Evolutionary conservation across 176 grass and related monocot species (phyloP).

Genomic region (Juncus inflexus): DNA sequence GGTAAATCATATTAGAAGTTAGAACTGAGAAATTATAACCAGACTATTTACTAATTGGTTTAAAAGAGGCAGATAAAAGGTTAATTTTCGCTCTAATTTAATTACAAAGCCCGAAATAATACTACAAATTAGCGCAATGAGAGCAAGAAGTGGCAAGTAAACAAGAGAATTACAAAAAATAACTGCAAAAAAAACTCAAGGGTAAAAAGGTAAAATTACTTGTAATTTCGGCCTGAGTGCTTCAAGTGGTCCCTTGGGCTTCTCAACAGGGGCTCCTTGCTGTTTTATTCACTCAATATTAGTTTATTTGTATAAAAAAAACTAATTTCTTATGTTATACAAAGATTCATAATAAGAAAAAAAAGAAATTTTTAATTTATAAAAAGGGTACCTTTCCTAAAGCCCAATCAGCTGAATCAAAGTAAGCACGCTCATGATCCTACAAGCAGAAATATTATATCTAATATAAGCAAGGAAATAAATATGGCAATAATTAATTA

Average conservation of each 20-base stretch:
- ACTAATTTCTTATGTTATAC: not conserved
- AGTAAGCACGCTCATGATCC: slow-evolving; percentile 90
- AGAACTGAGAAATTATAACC: not conserved
- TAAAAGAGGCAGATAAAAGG: not conserved
- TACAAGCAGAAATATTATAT: slow-evolving; percentile 37
- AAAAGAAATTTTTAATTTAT: slow-evolving; percentile 1
- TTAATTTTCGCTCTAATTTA: not conserved
- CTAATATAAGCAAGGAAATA: no score
- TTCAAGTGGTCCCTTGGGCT: slow-evolving; percentile 88
- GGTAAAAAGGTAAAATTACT: slow-evolving; percentile 28
- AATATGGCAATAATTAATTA: no score
- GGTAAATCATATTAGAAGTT: not conserved
- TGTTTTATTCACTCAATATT: slow-evolving; percentile 17
- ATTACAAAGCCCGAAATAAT: not conserved
- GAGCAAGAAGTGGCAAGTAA: not conserved
- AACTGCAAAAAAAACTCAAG: slow-evolving; percentile 4
- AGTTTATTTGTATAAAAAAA: not conserved
- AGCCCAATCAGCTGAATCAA: slow-evolving; percentile 95
- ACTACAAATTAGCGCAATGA: not conserved
- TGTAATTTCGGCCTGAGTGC: slow-evolving; percentile 91
- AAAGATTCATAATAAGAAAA: not conserved
- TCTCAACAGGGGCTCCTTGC: slow-evolving; percentile 67
- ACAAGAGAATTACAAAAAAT: no score
- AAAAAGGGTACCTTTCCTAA: slow-evolving; percentile 58
- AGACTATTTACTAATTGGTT: not conserved